phyloP scores from a whole-genome alignment of 1,284 basidiomycete genomes.

The Puccinia hordei region DNA sequence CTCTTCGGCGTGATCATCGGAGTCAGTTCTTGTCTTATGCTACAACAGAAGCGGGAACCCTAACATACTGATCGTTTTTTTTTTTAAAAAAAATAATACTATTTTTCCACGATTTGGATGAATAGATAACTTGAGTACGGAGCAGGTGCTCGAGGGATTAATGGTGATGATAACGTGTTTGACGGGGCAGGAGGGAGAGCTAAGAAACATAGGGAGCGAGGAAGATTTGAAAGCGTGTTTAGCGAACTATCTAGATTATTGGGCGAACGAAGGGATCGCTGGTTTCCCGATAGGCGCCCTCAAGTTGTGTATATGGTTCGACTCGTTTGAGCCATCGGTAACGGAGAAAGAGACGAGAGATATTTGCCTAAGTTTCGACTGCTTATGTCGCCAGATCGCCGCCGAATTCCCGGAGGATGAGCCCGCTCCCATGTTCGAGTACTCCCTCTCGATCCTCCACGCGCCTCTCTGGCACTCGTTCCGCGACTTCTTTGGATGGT shows the following conservation, averaged over 20 bases:
- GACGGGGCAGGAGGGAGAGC: neutral
- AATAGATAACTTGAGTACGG: slow-evolving; percentile 4
- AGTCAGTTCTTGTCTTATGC: neutral
- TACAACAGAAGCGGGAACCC: neutral
- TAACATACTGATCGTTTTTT: neutral
- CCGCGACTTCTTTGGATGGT: neutral
- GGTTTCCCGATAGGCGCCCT: slow-evolving; percentile 1
- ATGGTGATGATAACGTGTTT: neutral
- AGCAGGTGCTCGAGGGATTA: neutral
- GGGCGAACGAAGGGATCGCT: neutral
- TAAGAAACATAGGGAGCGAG: neutral
- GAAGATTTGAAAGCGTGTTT: slow-evolving; percentile 1
- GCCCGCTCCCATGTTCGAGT: neutral
- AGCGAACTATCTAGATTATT: neutral
- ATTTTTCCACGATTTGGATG: neutral
- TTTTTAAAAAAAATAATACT: neutral
- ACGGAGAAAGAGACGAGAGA: neutral
- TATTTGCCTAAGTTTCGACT: neutral
- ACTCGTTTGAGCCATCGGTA: neutral
- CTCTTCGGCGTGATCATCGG: neutral
- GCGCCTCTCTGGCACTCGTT: slow-evolving; percentile 7
- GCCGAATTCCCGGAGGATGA: neutral
- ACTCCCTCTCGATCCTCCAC: neutral
- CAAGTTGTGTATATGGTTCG: slow-evolving; percentile 11
- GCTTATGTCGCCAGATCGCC: neutral